Base-by-base conservation (phyloP, 1,284 basidiomycete species). In the Boletus holoroseus region DNA sequence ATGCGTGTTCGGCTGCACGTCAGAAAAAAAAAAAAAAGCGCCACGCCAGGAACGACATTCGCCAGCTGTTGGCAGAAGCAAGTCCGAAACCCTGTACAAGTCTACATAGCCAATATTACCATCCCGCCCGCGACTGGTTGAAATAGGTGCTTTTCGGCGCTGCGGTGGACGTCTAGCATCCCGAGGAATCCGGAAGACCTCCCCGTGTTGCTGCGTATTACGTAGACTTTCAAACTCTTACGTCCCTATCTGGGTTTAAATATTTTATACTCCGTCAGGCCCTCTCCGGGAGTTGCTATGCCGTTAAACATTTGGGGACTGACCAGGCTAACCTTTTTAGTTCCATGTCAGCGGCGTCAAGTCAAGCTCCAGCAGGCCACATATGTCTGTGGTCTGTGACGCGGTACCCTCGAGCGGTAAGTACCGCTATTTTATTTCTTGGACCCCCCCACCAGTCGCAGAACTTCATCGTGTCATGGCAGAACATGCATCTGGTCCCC, bases 331-430 rank as follows among this genome's bases (percentile, higher is more conserved):
- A 44, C 63, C 47, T 44, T 62, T 66, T 58, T 49, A 47, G 58
- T 56, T 64, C 59, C 64, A 62, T 62, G 61, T 62, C 64, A 62
- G 61, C 64, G 61, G 64, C 61, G 49, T 51, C 62, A 50, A 57
- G 45, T 45, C 59, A 42, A 58, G 60, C 41, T 41, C 50, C 49
- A 50, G 53, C 62, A 48, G 53, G 28, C 56, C 61, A 62, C 64
- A 57, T 53, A 66, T 66, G 64, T 66, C 62, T 50, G 53, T 48
- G 62, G 59, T 54, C 58, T 58, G 50, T 54, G 60, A 66, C 63
- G 47, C 55, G 58, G 44, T 61, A 28, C 36, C 53, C 32, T 40
- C 44, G 30, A 41, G 51, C 42, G 55, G 63, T 63, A 51, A 49
- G 63, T 42, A 41, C 63, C 47, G 49, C 48, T 43, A 3, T 35